phyloP scores from a whole-genome alignment of 306 rosid species.

The Cucumis hystrix region DNA sequence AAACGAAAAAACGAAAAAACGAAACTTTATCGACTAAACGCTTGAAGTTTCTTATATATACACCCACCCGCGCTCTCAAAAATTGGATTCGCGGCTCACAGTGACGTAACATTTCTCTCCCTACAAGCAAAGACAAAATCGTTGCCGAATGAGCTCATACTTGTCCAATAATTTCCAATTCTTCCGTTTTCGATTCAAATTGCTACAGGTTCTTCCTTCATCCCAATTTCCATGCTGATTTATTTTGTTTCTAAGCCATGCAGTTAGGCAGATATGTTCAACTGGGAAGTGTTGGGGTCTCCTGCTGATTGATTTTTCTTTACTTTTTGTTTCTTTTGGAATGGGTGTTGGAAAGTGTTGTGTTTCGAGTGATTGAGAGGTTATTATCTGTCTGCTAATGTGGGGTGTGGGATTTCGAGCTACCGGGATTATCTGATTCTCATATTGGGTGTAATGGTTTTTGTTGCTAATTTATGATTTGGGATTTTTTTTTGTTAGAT shows the following conservation, averaged over 20 bases:
- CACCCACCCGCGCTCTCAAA: neutral
- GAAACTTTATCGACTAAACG: neutral
- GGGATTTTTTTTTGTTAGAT: neutral
- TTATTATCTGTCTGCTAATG: neutral
- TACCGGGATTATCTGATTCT: neutral
- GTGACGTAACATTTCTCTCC: neutral
- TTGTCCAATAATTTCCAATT: neutral
- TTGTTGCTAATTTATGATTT: neutral
- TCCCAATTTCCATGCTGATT: neutral
- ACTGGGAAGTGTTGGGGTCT: neutral
- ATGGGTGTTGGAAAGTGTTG: neutral
- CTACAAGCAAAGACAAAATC: neutral
- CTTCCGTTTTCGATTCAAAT: neutral
- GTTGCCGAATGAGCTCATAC: neutral
- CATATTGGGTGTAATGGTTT: neutral
- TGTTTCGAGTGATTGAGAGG: neutral
- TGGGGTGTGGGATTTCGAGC: neutral
- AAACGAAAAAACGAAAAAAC: too few species aligned
- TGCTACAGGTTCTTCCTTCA: constrained; percentile 11
- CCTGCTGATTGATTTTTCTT: neutral
- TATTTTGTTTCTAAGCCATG: neutral
- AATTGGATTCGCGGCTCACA: neutral
- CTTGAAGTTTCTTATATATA: neutral
- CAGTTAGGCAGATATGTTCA: neutral
- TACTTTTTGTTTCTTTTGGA: neutral